Conservation (phyloP, 176 grass and related monocot species). For the Melocanna baccifera region DNA sequence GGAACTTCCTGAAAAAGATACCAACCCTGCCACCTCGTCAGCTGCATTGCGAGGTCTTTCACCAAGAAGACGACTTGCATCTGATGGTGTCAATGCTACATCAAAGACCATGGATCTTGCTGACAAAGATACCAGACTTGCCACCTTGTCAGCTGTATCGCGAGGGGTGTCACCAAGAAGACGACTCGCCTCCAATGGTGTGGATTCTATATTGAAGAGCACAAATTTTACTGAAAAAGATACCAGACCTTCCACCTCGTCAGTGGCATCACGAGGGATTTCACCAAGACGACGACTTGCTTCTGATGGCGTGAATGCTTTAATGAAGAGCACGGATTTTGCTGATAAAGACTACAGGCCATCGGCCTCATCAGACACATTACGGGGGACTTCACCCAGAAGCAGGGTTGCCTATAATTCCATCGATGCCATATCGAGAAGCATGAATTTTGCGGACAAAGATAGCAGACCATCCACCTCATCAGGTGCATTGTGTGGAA, state of each 20-base stretch:
- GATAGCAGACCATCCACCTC: conserved; percentile 20
- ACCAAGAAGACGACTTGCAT: conserved; percentile 38
- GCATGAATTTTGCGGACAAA: conserved; percentile 24
- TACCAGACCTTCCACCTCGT: neutral
- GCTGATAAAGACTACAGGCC: conserved; percentile 34
- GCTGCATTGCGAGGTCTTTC: conserved; percentile 29
- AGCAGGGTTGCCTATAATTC: conserved; percentile 26
- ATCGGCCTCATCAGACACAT: conserved; percentile 25
- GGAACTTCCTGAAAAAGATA: conserved; percentile 29
- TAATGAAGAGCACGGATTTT: conserved; percentile 32
- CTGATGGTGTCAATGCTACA: conserved; percentile 37
- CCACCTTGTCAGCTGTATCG: neutral
- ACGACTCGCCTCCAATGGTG: neutral
- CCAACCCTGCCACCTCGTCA: conserved; percentile 21
- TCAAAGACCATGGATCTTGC: conserved; percentile 31
- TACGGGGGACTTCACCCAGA: conserved; percentile 40
- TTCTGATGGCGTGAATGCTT: neutral
- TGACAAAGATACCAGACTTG: conserved; percentile 24
- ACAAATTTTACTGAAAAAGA: conserved; percentile 21
- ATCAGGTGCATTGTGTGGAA: conserved; percentile 1
- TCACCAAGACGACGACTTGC: conserved; percentile 31
- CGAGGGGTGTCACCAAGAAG: conserved; percentile 31
- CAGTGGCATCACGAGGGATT: neutral
- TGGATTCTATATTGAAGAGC: conserved; percentile 12
- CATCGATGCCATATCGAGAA: conserved; percentile 1